phyloP scores from a whole-genome alignment of 2,329 filamentous ascomycete genomes.

The Nemania bipapillata region DNA sequence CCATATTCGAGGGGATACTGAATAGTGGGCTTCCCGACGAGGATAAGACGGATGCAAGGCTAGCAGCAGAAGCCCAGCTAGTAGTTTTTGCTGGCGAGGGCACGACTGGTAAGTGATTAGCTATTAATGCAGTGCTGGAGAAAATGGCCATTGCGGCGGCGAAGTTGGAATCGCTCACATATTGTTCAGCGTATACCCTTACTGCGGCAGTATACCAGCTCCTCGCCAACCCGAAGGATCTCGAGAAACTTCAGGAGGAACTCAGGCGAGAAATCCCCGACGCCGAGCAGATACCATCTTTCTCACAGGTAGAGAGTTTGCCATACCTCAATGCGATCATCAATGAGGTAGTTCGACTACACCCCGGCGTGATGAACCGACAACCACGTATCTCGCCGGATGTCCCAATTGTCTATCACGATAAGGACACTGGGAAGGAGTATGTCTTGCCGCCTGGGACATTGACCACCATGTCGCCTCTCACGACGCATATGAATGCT shows the following conservation, averaged over 20 bases:
- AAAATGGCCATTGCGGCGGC: no score
- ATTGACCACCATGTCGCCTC: conserved; percentile 33
- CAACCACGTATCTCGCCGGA: conserved; percentile 50
- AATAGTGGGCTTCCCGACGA: conserved; percentile 28
- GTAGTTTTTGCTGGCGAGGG: conserved; percentile 31
- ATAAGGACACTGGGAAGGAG: conserved; percentile 22
- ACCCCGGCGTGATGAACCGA: conserved; percentile 51
- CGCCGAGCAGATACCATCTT: conserved; percentile 5
- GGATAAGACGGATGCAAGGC: conserved; percentile 35
- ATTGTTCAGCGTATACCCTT: conserved; percentile 20
- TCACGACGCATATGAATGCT: conserved; percentile 36
- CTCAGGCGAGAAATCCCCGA: conserved; percentile 19
- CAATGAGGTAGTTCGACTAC: conserved; percentile 53
- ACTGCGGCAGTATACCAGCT: conserved; percentile 33
- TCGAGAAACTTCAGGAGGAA: conserved; percentile 25
- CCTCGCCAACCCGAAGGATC: conserved; percentile 29
- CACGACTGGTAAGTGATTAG: conserved; percentile 28
- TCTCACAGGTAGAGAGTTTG: conserved; percentile 45
- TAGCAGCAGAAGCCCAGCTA: conserved; percentile 36
- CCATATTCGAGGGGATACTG: conserved; percentile 46
- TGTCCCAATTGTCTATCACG: conserved; percentile 44
- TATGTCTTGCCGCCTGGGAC: conserved; percentile 35
- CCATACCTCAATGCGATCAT: conserved; percentile 52
- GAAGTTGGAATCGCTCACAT: neutral
- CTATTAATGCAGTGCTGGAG: neutral